Evolutionary conservation across 1,139 yeast species (phyloP).

Genomic region (Candida tetrigidarum): DNA sequence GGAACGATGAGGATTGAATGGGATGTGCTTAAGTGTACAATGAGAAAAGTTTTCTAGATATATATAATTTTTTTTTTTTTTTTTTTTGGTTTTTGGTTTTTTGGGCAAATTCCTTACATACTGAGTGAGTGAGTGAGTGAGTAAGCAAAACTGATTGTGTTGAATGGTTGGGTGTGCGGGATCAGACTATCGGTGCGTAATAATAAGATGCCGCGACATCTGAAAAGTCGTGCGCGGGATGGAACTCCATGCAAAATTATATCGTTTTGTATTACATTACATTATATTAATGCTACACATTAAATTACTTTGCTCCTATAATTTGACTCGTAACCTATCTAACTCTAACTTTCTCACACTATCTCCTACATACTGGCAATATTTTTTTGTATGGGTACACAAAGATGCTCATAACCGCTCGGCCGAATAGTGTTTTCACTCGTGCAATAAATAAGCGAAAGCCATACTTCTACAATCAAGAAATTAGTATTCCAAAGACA

Average conservation of each 20-base stretch:
- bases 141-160: too few species aligned
- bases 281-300: background rate
- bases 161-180: too few species aligned
- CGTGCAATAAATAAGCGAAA: too few species aligned
- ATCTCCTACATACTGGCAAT: too few species aligned
- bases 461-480: too few species aligned
- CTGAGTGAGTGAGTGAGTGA: background rate
- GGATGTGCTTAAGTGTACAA: constrained; percentile 1
- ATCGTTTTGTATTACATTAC: too few species aligned
- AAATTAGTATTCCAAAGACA: background rate
- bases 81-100: too few species aligned
- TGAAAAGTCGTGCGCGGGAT: too few species aligned
- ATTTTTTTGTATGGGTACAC: too few species aligned
- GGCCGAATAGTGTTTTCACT: background rate
- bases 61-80: background rate
- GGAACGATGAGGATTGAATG: background rate
- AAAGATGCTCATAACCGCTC: background rate
- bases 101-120: constrained; percentile 3
- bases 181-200: too few species aligned
- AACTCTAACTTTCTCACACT: background rate
- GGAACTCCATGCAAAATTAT: too few species aligned
- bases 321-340: constrained; percentile 2
- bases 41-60: constrained; percentile 4
- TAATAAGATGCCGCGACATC: too few species aligned
- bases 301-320: background rate